These are phyloP conservation scores for Podila minutissima DNA, from an alignment of 192 early-diverging fungal genomes.

Conservation along the genomic window DNA sequence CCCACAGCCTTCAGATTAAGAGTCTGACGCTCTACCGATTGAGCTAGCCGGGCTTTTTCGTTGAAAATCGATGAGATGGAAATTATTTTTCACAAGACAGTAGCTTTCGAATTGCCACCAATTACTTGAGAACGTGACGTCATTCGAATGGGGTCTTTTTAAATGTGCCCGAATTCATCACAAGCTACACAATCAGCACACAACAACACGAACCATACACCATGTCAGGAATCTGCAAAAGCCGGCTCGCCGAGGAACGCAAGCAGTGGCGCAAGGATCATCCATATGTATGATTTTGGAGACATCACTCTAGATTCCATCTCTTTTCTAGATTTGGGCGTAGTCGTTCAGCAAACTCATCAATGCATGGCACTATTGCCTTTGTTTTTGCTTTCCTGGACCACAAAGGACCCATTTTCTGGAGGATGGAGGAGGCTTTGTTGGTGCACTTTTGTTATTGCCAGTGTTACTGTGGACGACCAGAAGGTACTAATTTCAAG, in stretches of 20 bases:
- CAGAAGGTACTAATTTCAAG: background rate
- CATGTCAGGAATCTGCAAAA: constrained; percentile 78
- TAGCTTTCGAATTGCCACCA: too few relatives aligned
- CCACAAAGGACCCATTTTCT: background rate
- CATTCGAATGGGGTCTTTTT: too few relatives aligned
- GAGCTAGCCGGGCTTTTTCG: constrained; percentile 65
- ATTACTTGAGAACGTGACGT: too few relatives aligned
- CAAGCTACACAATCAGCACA: too few relatives aligned
- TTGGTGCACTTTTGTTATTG: too few relatives aligned
- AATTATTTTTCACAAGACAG: background rate
- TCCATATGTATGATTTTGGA: constrained; percentile 63
- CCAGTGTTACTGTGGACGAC: too few relatives aligned
- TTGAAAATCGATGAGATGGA: background rate
- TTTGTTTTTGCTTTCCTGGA: background rate
- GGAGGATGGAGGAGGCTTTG: background rate
- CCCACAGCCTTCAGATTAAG: constrained; percentile 91
- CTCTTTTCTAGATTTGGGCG: background rate
- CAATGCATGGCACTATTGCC: background rate
- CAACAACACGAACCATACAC: background rate
- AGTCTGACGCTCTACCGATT: constrained; percentile 89
- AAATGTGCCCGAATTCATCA: too few relatives aligned
- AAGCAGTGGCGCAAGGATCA: constrained; percentile 99
- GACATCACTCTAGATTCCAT: too few relatives aligned
- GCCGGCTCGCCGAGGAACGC: constrained; percentile 90
- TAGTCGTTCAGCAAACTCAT: constrained; percentile 1